These are phyloP conservation scores for Jaenimonas drosophilae DNA, from an alignment of 208 protist species.

Conservation along the genomic window DNA sequence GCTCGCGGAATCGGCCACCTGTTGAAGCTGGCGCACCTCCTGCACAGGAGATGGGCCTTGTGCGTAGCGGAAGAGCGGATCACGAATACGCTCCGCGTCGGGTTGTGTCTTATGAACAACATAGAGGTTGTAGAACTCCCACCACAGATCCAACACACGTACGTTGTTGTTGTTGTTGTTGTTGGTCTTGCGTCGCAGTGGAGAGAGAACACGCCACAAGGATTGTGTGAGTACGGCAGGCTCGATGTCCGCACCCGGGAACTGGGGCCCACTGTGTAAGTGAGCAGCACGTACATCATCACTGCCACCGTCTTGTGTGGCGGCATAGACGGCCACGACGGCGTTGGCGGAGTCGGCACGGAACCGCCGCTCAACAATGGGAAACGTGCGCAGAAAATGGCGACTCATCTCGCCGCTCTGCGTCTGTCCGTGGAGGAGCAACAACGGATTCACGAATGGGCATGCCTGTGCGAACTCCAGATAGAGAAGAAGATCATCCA, in stretches of 20 bases:
- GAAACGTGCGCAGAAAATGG: slow-evolving; percentile 15
- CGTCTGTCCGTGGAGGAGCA: slow-evolving; percentile 20
- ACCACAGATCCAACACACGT: slow-evolving; percentile 61
- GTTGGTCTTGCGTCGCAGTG: slow-evolving; percentile 2
- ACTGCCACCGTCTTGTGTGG: not conserved
- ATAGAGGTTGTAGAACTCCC: slow-evolving; percentile 50
- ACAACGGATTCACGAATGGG: slow-evolving; percentile 43
- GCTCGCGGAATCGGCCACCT: not conserved
- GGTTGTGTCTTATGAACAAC: slow-evolving; percentile 60
- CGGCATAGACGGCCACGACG: no score
- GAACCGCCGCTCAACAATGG: slow-evolving; percentile 3
- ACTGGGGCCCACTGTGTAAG: slow-evolving; percentile 29
- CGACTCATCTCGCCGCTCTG: slow-evolving; percentile 29
- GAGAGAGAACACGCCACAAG: slow-evolving; percentile 29
- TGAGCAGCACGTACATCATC: not conserved
- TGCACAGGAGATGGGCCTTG: slow-evolving; percentile 24
- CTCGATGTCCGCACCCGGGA: slow-evolving; percentile 15
- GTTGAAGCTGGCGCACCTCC: slow-evolving; percentile 20
- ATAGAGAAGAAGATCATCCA: slow-evolving; percentile 17
- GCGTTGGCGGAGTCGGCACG: slow-evolving; percentile 5
- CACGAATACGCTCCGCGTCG: slow-evolving; percentile 15
- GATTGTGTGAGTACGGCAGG: slow-evolving; percentile 12
- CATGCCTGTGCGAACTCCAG: slow-evolving; percentile 53
- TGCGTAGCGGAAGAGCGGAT: slow-evolving; percentile 15
- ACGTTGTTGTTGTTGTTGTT: slow-evolving; percentile 4